phyloP scores from a whole-genome alignment of 345 rosid genomes.

The Linum trigynum region DNA sequence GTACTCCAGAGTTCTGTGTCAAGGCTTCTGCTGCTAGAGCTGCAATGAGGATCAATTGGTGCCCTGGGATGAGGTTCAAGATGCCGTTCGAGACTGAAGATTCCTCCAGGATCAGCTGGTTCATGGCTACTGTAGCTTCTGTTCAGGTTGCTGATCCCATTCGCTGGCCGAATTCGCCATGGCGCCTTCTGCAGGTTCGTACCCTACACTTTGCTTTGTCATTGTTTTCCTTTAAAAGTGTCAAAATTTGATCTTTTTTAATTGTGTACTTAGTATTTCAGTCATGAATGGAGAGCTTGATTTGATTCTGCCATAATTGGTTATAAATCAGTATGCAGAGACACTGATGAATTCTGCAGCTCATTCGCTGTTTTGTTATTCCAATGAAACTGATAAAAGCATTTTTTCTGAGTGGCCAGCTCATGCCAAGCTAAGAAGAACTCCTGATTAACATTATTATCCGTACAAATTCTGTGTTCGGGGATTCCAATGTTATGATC shows the following conservation, averaged over 20 bases:
- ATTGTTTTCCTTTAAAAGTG: background rate
- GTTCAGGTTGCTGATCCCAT: constrained; percentile 9
- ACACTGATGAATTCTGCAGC: too few species aligned
- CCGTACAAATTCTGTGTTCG: too few species aligned
- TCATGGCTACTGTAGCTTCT: constrained; percentile 4
- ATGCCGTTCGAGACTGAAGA: constrained; percentile 9
- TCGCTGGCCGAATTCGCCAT: constrained; percentile 10
- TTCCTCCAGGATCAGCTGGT: constrained; percentile 9
- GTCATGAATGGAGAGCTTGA: too few species aligned
- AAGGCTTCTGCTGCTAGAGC: background rate
- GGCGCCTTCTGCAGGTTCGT: constrained; percentile 7
- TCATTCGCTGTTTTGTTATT: too few species aligned
- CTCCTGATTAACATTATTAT: too few species aligned
- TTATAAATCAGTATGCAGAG: too few species aligned
- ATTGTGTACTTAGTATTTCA: too few species aligned
- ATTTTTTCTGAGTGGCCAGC: too few species aligned
- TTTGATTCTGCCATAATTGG: too few species aligned
- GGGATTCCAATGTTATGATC: too few species aligned
- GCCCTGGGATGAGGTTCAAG: constrained; percentile 8
- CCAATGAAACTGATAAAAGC: too few species aligned
- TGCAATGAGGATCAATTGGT: constrained; percentile 5
- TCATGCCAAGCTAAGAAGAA: too few species aligned
- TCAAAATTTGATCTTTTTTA: background rate
- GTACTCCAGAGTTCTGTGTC: constrained; percentile 6
- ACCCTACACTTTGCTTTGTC: background rate